Percentiles rank a stretch among this genome's conserved stretches.
Conservation (phyloP, 176 grass and related monocot genomes). For the Canna indica region DNA sequence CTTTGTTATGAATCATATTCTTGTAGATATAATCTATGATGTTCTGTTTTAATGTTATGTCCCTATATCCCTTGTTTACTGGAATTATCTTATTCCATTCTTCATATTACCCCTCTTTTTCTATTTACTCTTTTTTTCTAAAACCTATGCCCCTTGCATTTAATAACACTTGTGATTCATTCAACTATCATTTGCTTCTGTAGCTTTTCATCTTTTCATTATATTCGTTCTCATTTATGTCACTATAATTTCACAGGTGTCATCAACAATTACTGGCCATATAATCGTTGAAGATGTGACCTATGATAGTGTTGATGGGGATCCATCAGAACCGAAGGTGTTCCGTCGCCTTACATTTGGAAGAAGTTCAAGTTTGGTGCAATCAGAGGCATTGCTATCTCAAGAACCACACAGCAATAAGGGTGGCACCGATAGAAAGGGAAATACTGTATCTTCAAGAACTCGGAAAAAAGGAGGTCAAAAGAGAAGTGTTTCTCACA, state of each 20-base stretch:
- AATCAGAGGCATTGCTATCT: slow-evolving; percentile 79
- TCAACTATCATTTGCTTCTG: neutral
- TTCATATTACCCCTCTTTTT: neutral
- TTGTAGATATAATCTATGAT: neutral
- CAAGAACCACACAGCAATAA: slow-evolving; percentile 22
- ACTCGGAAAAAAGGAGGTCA: slow-evolving; percentile 47
- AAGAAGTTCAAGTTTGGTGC: slow-evolving; percentile 81
- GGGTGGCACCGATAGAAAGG: slow-evolving; percentile 34
- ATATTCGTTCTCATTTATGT: slow-evolving; percentile 18
- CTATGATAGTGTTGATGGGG: slow-evolving; percentile 53
- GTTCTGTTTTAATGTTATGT: neutral
- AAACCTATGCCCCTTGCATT: neutral
- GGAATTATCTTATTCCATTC: neutral
- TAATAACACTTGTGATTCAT: neutral
- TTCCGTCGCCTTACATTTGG: slow-evolving; percentile 80
- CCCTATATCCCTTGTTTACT: neutral
- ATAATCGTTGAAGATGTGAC: slow-evolving; percentile 92
- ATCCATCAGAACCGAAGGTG: slow-evolving; percentile 28
- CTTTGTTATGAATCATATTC: too few species aligned
- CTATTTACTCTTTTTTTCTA: neutral
- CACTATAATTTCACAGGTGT: slow-evolving; percentile 33
- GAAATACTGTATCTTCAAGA: slow-evolving; percentile 27
- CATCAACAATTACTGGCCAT: slow-evolving; percentile 76
- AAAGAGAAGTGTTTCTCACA: slow-evolving; percentile 35
- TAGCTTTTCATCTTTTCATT: slow-evolving; percentile 2